Conservation (phyloP, 1,139 yeast genomes). For the Zygoascus sp. region DNA sequence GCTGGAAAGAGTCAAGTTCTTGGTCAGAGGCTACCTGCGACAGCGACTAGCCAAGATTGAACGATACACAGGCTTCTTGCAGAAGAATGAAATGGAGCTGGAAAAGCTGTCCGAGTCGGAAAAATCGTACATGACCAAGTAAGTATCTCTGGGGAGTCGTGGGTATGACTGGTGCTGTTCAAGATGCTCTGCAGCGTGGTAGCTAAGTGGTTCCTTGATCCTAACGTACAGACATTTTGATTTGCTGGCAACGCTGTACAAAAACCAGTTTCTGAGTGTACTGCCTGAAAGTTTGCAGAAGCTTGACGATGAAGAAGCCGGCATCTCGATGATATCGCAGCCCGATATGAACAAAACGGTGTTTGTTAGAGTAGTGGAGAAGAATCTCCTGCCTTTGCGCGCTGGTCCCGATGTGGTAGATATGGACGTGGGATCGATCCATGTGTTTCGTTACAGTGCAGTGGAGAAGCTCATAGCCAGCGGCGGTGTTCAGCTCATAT, state of each 20-base stretch:
- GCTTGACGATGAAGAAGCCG: constrained; percentile 74
- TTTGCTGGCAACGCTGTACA: constrained; percentile 61
- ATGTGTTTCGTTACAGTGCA: constrained; percentile 65
- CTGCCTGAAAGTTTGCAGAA: constrained; percentile 66
- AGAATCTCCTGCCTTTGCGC: constrained; percentile 33
- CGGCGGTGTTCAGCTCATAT: constrained; percentile 29
- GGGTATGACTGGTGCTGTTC: too few relatives aligned
- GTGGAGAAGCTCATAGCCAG: constrained; percentile 30
- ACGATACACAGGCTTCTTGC: constrained; percentile 54
- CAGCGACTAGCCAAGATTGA: constrained; percentile 66
- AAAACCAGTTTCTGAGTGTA: constrained; percentile 58
- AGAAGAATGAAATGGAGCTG: constrained; percentile 31
- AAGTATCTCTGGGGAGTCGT: constrained; percentile 11
- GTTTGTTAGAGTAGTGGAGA: constrained; percentile 55
- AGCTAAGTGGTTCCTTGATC: too few relatives aligned
- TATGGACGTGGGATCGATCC: constrained; percentile 61
- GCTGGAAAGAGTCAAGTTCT: constrained; percentile 76
- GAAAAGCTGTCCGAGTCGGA: constrained; percentile 55
- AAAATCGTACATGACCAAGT: constrained; percentile 51
- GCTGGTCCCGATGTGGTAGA: constrained; percentile 56
- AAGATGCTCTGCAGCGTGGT: too few relatives aligned
- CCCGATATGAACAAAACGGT: constrained; percentile 78
- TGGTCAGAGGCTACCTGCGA: constrained; percentile 74
- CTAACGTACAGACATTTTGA: constrained; percentile 58
- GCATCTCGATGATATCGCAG: constrained; percentile 68